Base-by-base conservation (phyloP, 495 filamentous ascomycete genomes). In the Parmelia sp. region DNA sequence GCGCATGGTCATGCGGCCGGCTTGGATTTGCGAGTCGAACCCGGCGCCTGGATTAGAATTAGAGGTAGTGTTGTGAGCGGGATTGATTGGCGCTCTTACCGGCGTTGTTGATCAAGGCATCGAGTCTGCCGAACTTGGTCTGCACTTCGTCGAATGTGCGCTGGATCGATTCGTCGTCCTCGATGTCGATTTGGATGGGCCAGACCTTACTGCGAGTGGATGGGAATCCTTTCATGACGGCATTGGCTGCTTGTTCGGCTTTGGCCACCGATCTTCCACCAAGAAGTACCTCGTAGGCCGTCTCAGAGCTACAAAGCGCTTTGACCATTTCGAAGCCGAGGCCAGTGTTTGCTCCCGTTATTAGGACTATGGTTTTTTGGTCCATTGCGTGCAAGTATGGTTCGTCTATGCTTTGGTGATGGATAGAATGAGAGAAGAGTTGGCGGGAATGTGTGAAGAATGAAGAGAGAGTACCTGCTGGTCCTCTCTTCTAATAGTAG, bases 101-200 rank as follows among this genome's bases (percentile, higher is more conserved):
- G 27, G 76, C 79, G 65, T 83, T 86, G 72, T 86, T 83, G 66
- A 84, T 66, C 10, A 86, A 71, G 0, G 75, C 74, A 67, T 86
- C 83, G 0, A 86, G 65, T 33, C 70, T 74, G 31, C 79, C 80
- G 61, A 77, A 73, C 21, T 72, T 71, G 21, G 65, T 19, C 3
- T 60, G 17, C 17, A 85, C 69, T 0, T 71, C 60, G 4, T 73
- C 61, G 39, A 74, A 75, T 1, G 77, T 79, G 9, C 61, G 60
- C 29, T 77, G 59, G 58, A 86, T 82, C 19, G 81, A 84, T n/a
- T 74, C 73, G 65, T 85, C 82, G 1, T 77, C 75, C 53, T 74
- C 75, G 19, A 86, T 72, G 68, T 86, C 83, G 12, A 86, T 62
- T 49, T 79, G 74, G 1, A 85, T 15, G 21, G 44, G n/a, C 44